Conservation (phyloP, 148 eudicot species). For the Bassia scoparia region DNA sequence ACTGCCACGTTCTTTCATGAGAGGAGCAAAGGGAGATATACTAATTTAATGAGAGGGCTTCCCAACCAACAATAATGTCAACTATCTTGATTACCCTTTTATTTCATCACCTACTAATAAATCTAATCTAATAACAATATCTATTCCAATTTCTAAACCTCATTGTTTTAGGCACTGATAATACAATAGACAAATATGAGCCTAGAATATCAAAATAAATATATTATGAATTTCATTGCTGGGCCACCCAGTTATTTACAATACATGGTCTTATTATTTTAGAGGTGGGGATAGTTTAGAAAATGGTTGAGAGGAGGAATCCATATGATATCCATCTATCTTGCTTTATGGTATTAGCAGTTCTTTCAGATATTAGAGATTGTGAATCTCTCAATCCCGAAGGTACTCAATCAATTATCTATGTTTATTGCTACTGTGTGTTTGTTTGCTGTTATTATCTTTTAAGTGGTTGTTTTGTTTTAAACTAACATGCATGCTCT, state of each 20-base stretch:
- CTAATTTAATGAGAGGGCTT: conserved; percentile 6
- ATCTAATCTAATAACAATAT: too few relatives aligned
- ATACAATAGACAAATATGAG: background rate
- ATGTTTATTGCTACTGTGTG: background rate
- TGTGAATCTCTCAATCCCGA: conserved; percentile 41
- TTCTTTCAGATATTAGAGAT: conserved; percentile 41
- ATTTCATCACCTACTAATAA: too few relatives aligned
- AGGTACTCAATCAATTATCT: conserved; percentile 26
- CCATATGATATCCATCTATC: conserved; percentile 45
- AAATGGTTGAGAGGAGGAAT: conserved; percentile 53
- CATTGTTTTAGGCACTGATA: background rate
- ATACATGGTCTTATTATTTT: conserved; percentile 16
- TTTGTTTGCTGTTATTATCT: too few relatives aligned
- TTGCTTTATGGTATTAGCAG: conserved; percentile 46
- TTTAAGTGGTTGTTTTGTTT: too few relatives aligned
- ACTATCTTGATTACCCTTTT: too few relatives aligned
- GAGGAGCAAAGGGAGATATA: conserved; percentile 10
- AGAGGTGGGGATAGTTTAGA: conserved; percentile 35
- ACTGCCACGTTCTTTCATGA: background rate
- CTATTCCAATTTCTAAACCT: too few relatives aligned
- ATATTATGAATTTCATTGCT: background rate
- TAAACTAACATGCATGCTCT: background rate
- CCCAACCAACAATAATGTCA: background rate
- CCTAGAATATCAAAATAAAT: background rate
- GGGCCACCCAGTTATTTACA: conserved; percentile 23